phyloP scores from a whole-genome alignment of 2,329 filamentous ascomycete species.

The Calonectria fujianensis region DNA sequence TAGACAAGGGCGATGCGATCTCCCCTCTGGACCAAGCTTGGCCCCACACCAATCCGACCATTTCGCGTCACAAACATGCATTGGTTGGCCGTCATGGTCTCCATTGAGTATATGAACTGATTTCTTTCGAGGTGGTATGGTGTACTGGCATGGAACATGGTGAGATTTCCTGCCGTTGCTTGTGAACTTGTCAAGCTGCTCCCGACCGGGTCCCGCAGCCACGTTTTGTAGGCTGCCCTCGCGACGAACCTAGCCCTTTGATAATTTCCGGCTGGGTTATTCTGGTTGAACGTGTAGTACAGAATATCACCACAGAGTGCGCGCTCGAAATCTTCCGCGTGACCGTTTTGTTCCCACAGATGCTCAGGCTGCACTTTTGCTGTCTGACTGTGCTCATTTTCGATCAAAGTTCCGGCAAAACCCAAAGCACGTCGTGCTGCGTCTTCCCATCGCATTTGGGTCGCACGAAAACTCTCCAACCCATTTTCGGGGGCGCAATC shows the following conservation, averaged over 20 bases:
- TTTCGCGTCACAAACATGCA: neutral
- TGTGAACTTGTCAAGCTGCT: neutral
- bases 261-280: neutral
- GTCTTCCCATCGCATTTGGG: neutral
- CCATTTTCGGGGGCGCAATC: neutral
- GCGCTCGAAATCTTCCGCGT: neutral
- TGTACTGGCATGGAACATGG: neutral
- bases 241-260: neutral
- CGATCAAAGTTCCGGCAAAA: neutral
- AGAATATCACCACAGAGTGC: neutral
- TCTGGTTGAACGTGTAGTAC: neutral
- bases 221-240: neutral
- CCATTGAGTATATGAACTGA: neutral
- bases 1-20: neutral
- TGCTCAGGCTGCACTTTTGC: neutral
- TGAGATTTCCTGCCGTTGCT: neutral
- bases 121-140: neutral
- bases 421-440: neutral
- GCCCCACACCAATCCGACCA: neutral
- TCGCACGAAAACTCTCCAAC: neutral
- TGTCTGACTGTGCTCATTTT: neutral
- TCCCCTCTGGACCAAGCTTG: neutral
- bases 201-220: neutral
- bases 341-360: neutral
- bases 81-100: neutral